These are phyloP conservation scores for Arthrobotrys iridis DNA, from an alignment of 2,329 filamentous ascomycete species.

Conservation along the genomic window DNA sequence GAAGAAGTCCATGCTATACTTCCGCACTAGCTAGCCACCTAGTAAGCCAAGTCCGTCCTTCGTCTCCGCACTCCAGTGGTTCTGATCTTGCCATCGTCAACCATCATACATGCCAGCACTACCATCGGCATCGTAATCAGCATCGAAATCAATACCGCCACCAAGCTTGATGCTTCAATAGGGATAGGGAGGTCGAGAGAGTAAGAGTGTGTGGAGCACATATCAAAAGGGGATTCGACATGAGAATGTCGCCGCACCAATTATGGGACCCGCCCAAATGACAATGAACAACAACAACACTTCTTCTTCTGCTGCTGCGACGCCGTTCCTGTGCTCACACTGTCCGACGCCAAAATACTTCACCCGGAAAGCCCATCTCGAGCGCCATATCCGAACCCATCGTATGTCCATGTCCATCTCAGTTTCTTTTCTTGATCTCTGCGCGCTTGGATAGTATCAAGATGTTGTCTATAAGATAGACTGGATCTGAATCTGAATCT, in stretches of 20 bases:
- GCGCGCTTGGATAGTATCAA: not conserved
- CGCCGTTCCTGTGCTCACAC: slow-evolving; percentile 35
- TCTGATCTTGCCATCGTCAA: no score
- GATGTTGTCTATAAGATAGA: not conserved
- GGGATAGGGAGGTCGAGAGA: no score
- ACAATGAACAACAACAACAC: slow-evolving; percentile 25
- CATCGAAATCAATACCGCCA: no score
- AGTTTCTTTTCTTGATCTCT: not conserved
- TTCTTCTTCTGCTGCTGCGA: not conserved
- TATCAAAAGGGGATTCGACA: no score
- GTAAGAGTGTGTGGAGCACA: no score
- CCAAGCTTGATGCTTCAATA: no score
- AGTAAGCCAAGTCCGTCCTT: no score
- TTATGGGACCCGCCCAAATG: slow-evolving; percentile 14
- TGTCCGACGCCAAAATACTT: slow-evolving; percentile 46
- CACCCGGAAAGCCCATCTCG: slow-evolving; percentile 49
- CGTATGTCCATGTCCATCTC: slow-evolving; percentile 19
- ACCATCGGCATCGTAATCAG: no score
- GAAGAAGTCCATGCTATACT: no score
- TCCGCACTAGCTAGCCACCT: no score
- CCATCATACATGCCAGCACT: no score
- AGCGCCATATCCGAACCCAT: slow-evolving; percentile 45
- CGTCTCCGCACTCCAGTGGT: no score
- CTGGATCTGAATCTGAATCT: slow-evolving; percentile 1
- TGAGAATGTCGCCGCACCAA: slow-evolving; percentile 3